These are phyloP conservation scores for Luvunga scandens DNA, from an alignment of 345 rosid genomes.

Conservation along the genomic window DNA sequence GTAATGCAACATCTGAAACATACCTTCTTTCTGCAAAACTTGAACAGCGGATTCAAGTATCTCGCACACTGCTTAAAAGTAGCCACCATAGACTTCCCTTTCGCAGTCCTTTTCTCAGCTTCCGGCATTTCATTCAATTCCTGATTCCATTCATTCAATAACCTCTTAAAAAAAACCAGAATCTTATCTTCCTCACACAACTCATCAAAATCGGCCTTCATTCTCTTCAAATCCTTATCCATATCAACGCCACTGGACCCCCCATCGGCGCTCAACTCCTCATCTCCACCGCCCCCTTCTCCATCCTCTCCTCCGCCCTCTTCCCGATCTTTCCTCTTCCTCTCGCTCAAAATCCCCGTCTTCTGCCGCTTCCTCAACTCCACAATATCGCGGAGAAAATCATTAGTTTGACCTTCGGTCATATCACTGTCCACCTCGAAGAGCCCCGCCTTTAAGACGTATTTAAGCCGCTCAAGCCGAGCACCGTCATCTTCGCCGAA, in stretches of 20 bases:
- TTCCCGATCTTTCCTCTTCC: constrained; percentile 84
- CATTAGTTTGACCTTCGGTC: constrained; percentile 97
- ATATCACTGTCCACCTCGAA: constrained; percentile 94
- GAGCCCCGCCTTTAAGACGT: constrained; percentile 72
- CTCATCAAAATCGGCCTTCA: constrained; percentile 87
- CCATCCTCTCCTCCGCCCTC: constrained; percentile 73
- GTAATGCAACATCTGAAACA: not conserved
- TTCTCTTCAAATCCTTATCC: constrained; percentile 80
- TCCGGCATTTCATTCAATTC: constrained; percentile 80
- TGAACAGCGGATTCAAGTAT: constrained; percentile 85
- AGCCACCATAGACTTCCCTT: constrained; percentile 89
- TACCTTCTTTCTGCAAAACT: constrained; percentile 98
- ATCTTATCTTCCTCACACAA: constrained; percentile 93
- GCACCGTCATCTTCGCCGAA: constrained; percentile 92
- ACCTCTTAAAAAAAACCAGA: constrained; percentile 80
- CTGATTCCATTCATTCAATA: constrained; percentile 93
- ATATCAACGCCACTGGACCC: constrained; percentile 85
- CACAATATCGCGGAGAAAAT: constrained; percentile 85
- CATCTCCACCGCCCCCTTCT: constrained; percentile 70
- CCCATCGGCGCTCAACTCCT: constrained; percentile 77
- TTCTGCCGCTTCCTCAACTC: constrained; percentile 95
- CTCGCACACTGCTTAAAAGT: constrained; percentile 97
- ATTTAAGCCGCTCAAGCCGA: constrained; percentile 78
- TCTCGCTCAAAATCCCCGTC: constrained; percentile 62
- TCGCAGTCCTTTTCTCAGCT: constrained; percentile 82